A percentile compares a stretch with the other conserved stretches of the same genome.
Conservation (phyloP, 257 asterid species). For the Verbena officinalis region DNA sequence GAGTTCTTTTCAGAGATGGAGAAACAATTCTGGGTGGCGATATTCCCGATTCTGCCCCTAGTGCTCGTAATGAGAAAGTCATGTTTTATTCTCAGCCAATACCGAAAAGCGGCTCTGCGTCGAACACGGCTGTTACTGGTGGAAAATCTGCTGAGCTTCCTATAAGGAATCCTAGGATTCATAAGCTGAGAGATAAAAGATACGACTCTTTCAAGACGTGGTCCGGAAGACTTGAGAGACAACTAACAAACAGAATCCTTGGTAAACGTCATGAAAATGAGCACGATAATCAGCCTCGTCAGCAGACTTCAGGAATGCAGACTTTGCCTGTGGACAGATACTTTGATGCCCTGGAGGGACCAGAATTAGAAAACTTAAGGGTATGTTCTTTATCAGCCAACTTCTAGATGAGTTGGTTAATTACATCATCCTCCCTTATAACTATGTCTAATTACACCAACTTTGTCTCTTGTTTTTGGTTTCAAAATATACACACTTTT, state of each 20-base stretch:
- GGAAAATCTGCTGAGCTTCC: constrained; percentile 31
- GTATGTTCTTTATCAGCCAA: constrained; percentile 32
- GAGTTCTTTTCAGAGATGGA: constrained; percentile 35
- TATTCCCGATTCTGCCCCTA: background rate
- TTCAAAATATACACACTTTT: too few relatives aligned
- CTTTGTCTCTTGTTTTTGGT: too few relatives aligned
- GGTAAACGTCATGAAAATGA: constrained; percentile 39
- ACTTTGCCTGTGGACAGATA: constrained; percentile 53
- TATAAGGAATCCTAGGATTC: constrained; percentile 39
- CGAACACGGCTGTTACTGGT: constrained; percentile 23
- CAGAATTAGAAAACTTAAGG: constrained; percentile 65
- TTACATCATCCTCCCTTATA: too few relatives aligned
- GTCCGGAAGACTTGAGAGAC: constrained; percentile 69
- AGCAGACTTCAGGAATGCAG: constrained; percentile 36
- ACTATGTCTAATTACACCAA: too few relatives aligned
- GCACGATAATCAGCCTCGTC: constrained; percentile 30
- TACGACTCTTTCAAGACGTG: constrained; percentile 73
- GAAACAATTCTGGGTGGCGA: constrained; percentile 1
- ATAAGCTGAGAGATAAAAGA: constrained; percentile 45
- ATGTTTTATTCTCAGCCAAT: constrained; percentile 61
- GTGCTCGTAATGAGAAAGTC: constrained; percentile 20
- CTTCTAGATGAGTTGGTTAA: background rate
- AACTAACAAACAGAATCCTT: constrained; percentile 44
- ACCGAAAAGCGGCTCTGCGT: constrained; percentile 37
- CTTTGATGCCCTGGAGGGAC: constrained; percentile 81